phyloP scores from a whole-genome alignment of 2,329 filamentous ascomycete species.

The Aspergillus ochraceoroseus region DNA sequence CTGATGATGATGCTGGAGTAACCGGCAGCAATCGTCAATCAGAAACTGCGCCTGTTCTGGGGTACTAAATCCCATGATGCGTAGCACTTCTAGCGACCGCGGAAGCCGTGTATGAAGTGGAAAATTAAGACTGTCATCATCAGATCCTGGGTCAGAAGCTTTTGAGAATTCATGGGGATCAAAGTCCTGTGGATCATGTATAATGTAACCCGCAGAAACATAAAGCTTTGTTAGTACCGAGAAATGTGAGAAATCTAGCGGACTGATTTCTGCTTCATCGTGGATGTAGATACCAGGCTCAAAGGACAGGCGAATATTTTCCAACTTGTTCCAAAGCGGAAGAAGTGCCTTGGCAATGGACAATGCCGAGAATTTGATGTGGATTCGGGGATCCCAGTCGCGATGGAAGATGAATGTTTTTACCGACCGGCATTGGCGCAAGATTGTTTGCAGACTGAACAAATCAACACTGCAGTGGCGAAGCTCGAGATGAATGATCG shows the following conservation, averaged over 20 bases:
- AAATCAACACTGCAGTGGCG: slow-evolving; percentile 6
- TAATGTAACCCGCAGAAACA: slow-evolving; percentile 6
- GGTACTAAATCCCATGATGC: slow-evolving; percentile 9
- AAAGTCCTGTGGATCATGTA: slow-evolving; percentile 8
- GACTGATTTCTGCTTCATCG: slow-evolving; percentile 6
- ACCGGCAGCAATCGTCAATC: slow-evolving; percentile 1
- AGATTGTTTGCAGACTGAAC: slow-evolving; percentile 2
- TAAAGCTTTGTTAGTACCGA: slow-evolving; percentile 3
- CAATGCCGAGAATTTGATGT: slow-evolving; percentile 1
- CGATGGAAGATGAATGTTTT: slow-evolving; percentile 11
- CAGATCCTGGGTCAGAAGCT: not conserved
- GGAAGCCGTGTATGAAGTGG: slow-evolving; percentile 4
- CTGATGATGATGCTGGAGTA: slow-evolving; percentile 1
- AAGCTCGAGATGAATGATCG: slow-evolving; percentile 8
- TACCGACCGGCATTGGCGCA: slow-evolving; percentile 4
- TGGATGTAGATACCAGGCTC: slow-evolving; percentile 7
- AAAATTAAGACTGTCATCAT: not conserved
- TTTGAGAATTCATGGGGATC: slow-evolving; percentile 3
- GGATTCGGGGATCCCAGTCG: slow-evolving; percentile 8
- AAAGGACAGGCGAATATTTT: slow-evolving; percentile 6
- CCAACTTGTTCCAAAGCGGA: slow-evolving; percentile 1
- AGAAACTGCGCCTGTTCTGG: slow-evolving; percentile 5
- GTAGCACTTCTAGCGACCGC: slow-evolving; percentile 8
- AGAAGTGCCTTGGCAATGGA: slow-evolving; percentile 3
- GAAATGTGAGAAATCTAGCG: slow-evolving; percentile 11